Conservation (phyloP, 352 stramenopile genomes). For the Saprolegnia parasitica region DNA sequence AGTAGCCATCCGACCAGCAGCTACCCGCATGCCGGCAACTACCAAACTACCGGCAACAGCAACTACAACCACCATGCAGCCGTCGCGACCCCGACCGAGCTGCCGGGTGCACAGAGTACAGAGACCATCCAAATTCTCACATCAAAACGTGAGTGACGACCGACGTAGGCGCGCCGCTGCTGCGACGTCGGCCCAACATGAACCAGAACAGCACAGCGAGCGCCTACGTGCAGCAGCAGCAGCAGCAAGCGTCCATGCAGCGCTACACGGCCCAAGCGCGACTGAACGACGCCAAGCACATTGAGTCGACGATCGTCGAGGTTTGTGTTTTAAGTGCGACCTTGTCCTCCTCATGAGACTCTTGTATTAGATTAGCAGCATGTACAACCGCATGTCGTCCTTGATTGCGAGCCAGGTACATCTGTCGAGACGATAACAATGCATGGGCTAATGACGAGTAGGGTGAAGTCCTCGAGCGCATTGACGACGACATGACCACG, state of each 20-base stretch:
- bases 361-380: conserved; percentile 60
- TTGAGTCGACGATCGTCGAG: conserved; percentile 82
- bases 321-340: conserved; percentile 31
- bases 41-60: conserved; percentile 33
- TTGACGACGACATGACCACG: conserved; percentile 84
- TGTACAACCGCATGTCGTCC: conserved; percentile 82
- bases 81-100: neutral
- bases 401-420: conserved; percentile 46
- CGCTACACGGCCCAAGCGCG: conserved; percentile 68
- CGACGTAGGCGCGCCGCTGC: conserved; percentile 31
- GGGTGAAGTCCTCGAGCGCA: conserved; percentile 72
- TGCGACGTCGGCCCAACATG: conserved; percentile 23
- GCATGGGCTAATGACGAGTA: conserved; percentile 36
- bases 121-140: conserved; percentile 8
- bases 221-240: conserved; percentile 71
- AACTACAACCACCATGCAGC: conserved; percentile 14
- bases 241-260: conserved; percentile 40
- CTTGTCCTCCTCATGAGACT: neutral
- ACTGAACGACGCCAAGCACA: conserved; percentile 67
- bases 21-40: conserved; percentile 2
- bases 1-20: no score
- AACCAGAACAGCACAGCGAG: conserved; percentile 25
- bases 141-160: neutral
- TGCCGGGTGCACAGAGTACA: conserved; percentile 22
- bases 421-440: neutral